Base-by-base conservation (phyloP, 192 early-diverging fungal genomes). In the Pilobolus umbonatus region DNA sequence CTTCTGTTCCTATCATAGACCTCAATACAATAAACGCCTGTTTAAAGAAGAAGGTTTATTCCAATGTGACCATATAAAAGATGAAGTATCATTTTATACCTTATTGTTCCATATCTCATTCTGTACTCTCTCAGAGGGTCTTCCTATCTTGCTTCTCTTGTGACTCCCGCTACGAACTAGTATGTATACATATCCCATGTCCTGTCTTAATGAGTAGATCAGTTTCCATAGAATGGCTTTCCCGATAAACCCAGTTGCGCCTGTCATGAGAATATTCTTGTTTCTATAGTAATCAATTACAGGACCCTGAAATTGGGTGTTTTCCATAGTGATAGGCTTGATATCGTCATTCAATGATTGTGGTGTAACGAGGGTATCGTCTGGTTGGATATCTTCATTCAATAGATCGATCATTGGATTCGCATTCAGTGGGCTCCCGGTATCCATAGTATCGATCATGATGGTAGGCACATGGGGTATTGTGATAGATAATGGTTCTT, bases 241-340 rank as follows among this genome's bases (percentile, higher is more conserved):
- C 31, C 79, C 79, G 21, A 81, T 59, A 55, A 78, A 81, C 12
- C 79, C 79, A 3, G 79, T 81, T 2, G 74, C 71, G 10, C 79
- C 79, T 14, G 79, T 81, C 44, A 81, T 32, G 24, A 81, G 59
- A 34, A 81, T 60, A 28, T 64, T 67, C 26, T 57, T 75, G 46
- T 61, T 32, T 17, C 49, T 46, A 26, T 73, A 73, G 30, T 63
- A 73, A 19, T 48, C 38, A 15, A 22, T 15, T 5, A 65, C 52
- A 34, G 62, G 51, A 17, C 46, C 39, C n/a, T 21, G 22, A 32
- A 57, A 26, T 15, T 39, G 32, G 17, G 54, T 32, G 28, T 57
- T 39, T 5, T 11, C 29, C 12, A 31, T 43, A 19, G 4, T 5
- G 8, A 57, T 38, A 2, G 43, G 25, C 5, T 39, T 61, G 17